phyloP scores from a whole-genome alignment of 202 grass and related monocot genomes.

The Panicum virgatum region DNA sequence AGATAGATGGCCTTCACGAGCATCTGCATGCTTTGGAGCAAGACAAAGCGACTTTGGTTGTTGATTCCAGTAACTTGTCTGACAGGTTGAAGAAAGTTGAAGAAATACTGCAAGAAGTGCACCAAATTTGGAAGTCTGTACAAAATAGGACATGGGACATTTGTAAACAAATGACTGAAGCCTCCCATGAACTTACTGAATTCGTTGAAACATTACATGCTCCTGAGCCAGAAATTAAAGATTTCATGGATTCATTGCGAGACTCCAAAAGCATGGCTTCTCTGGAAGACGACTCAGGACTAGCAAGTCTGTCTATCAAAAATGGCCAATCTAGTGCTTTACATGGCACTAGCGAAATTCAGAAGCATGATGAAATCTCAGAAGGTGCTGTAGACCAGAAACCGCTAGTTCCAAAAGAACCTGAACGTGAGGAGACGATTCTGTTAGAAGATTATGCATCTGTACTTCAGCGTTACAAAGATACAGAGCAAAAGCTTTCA shows the following conservation, averaged over 20 bases:
- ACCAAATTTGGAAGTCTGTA: slow-evolving; percentile 55
- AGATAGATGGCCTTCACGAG: slow-evolving; percentile 71
- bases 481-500: slow-evolving; percentile 65
- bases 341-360: neutral
- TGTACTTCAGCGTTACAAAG: slow-evolving; percentile 61
- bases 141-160: slow-evolving; percentile 45
- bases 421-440: slow-evolving; percentile 58
- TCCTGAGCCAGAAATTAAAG: slow-evolving; percentile 36
- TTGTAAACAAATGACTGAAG: slow-evolving; percentile 60
- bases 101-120: slow-evolving; percentile 53
- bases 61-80: slow-evolving; percentile 51
- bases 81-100: slow-evolving; percentile 73
- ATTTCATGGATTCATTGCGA: slow-evolving; percentile 21
- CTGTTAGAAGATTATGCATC: slow-evolving; percentile 52
- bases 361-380: slow-evolving; percentile 33
- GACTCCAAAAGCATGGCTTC: slow-evolving; percentile 4
- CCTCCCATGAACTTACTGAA: slow-evolving; percentile 54
- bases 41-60: slow-evolving; percentile 44
- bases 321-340: slow-evolving; percentile 9
- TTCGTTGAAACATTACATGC: slow-evolving; percentile 57
- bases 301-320: neutral
- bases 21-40: slow-evolving; percentile 57
- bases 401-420: slow-evolving; percentile 39
- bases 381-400: slow-evolving; percentile 36
- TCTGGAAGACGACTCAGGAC: slow-evolving; percentile 14